A percentile compares a stretch with the other conserved stretches of the same genome.
Evolutionary conservation across 2,329 filamentous ascomycete genomes (phyloP).

Genomic region (Fonsecaea pugnacius): DNA sequence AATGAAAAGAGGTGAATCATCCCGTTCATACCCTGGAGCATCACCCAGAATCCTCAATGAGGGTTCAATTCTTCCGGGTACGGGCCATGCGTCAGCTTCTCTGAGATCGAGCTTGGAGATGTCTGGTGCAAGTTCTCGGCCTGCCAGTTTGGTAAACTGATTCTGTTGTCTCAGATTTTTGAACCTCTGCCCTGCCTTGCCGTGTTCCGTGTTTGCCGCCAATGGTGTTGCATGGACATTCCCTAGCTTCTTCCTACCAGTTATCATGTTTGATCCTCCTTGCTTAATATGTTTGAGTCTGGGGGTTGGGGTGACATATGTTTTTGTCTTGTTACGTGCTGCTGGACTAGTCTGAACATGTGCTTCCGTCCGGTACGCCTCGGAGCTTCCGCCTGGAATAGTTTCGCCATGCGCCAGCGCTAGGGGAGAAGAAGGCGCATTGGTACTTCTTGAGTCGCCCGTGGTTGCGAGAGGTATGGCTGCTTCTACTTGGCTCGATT

Average conservation of each 20-base stretch:
- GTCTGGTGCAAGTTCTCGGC: conserved; percentile 27
- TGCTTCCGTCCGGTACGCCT: not conserved
- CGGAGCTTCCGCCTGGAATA: not conserved
- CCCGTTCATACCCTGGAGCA: not conserved
- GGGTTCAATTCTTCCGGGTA: not conserved
- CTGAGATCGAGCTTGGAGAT: conserved; percentile 23
- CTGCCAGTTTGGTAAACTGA: conserved; percentile 26
- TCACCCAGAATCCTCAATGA: not conserved
- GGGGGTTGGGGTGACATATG: not conserved
- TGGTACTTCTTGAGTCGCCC: not conserved
- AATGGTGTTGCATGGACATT: not conserved
- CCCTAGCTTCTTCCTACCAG: not conserved
- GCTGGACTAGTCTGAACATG: not conserved
- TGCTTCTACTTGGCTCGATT: not conserved
- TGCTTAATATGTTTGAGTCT: not conserved
- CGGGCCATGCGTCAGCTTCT: conserved; percentile 23
- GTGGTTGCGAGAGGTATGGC: not conserved
- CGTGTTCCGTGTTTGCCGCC: not conserved
- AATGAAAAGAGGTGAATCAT: conserved; percentile 23
- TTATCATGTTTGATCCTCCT: not conserved
- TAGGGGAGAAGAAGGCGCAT: not conserved
- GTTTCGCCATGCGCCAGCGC: not conserved
- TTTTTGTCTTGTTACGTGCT: not conserved
- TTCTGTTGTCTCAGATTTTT: conserved; percentile 33
- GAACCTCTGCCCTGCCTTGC: conserved; percentile 26